Conservation (phyloP, 306 rosid species). For the Aeschynomene evenia region DNA sequence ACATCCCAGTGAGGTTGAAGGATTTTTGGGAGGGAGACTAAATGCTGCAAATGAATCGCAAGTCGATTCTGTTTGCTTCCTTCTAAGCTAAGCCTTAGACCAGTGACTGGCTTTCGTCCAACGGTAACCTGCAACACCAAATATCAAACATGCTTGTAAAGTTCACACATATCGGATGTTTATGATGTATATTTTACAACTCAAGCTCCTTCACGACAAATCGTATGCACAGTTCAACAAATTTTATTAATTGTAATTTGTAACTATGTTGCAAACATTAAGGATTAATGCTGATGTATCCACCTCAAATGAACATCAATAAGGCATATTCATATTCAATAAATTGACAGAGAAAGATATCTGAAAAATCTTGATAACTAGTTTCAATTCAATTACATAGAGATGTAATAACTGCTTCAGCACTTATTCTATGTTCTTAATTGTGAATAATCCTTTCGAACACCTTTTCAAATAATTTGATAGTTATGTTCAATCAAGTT, state of each 20-base stretch:
- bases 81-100: conserved; percentile 86
- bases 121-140: conserved; percentile 78
- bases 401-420: background rate
- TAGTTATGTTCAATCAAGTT: conserved; percentile 11
- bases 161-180: background rate
- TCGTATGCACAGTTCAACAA: background rate
- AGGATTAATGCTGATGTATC: background rate
- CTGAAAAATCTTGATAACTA: background rate
- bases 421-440: background rate
- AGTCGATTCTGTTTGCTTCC: conserved; percentile 88
- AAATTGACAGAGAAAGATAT: conserved; percentile 5
- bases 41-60: conserved; percentile 86
- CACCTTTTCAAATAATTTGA: conserved; percentile 30
- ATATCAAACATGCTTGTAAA: conserved; percentile 7
- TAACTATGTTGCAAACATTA: background rate
- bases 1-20: conserved; percentile 95
- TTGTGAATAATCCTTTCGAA: conserved; percentile 15
- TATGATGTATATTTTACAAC: background rate
- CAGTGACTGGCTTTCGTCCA: conserved; percentile 96
- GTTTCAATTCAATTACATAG: conserved; percentile 16
- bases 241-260: no score
- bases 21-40: conserved; percentile 89
- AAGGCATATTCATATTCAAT: background rate
- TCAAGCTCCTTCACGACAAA: background rate
- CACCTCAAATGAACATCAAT: background rate